Conservation (phyloP, 192 early-diverging fungal genomes). For the Dimargaris xerosporica region DNA sequence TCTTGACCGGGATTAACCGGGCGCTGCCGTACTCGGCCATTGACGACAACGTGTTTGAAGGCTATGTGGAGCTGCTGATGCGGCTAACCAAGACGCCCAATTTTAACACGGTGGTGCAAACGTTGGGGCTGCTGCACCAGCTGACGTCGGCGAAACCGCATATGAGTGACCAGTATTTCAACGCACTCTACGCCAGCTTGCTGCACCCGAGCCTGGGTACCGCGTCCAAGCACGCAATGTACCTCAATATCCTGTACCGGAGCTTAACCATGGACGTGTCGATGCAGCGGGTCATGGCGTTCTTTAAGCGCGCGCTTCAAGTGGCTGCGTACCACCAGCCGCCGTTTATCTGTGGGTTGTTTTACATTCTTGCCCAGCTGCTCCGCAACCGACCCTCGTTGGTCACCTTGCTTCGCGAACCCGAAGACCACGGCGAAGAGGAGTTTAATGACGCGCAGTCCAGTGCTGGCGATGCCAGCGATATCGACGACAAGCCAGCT, state of each 20-base stretch:
- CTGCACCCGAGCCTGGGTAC: constrained; percentile 60
- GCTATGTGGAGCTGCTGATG: constrained; percentile 82
- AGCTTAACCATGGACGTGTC: constrained; percentile 62
- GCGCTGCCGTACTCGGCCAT: constrained; percentile 82
- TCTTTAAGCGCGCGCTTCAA: constrained; percentile 85
- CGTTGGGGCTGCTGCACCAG: constrained; percentile 77
- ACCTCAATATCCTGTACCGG: constrained; percentile 80
- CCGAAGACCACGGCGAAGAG: constrained; percentile 53
- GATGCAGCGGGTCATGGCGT: constrained; percentile 53
- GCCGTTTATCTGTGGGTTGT: constrained; percentile 69
- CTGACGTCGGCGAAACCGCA: constrained; percentile 29
- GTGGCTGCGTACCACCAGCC: constrained; percentile 50
- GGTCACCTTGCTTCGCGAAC: constrained; percentile 36
- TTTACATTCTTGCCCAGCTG: constrained; percentile 71
- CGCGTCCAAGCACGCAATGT: constrained; percentile 82
- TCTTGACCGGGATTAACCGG: constrained; percentile 90
- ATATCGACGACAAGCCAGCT: too few species aligned
- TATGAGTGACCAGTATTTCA: constrained; percentile 77
- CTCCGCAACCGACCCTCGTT: not conserved
- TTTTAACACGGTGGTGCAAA: constrained; percentile 89
- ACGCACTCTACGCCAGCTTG: constrained; percentile 76
- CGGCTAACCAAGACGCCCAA: constrained; percentile 73
- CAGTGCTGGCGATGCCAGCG: too few species aligned
- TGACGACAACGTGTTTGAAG: constrained; percentile 58
- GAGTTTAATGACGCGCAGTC: too few species aligned